Evolutionary conservation across 73 alveolate genomes (phyloP), one percentile per base, ranked within the genome.

Genomic region (Tetrahymena thermophila): DNA sequence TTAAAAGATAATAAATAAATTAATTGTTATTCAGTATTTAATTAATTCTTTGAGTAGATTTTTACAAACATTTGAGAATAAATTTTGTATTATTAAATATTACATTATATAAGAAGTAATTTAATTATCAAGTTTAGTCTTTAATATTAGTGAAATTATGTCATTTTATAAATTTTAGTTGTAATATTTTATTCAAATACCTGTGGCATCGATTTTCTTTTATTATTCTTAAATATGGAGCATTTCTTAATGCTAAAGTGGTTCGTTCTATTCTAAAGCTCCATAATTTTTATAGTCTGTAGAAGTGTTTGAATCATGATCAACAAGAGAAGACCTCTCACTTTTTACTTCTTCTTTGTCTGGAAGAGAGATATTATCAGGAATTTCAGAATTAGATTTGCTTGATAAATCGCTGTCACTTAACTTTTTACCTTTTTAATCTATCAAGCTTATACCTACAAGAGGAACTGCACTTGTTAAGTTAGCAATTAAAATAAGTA

Each of bases 401-500:
- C 89, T 71, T 71, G 89, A 71, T 8, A 71, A 31, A 25, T 71
- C 89, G n/a, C 89, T 71, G 31, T 71, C 89, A 71, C 42, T 19
- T 23, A 71, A 34, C 17, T 71, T 71, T n/a, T 71, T 71, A 34
- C 89, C 89, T n/a, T 71, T 71, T 25, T 71, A 31, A n/a, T 71
- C 89, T 28, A 71, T n/a, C 40, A 71, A 28, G 17, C 37, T n/a
- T 28, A 71, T 71, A 1, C 89, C 35, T 23, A 71, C 23, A 28
- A 71, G 37, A 71, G 89, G 89, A 71, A 71, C 37, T 0, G 89
- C 89, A 25, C n/a, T 71, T 28, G 89, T 4, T 28, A 71, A 13
- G 31, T 71, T 71, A 71, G 89, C 35, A 71, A 71, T 71, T 71
- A 71, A 21, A 34, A 71, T n/a, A 71, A 97, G 96, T 57, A 97